Evolutionary conservation across 2,329 filamentous ascomycete species (phyloP).

Genomic region (Alternaria metachromatica): DNA sequence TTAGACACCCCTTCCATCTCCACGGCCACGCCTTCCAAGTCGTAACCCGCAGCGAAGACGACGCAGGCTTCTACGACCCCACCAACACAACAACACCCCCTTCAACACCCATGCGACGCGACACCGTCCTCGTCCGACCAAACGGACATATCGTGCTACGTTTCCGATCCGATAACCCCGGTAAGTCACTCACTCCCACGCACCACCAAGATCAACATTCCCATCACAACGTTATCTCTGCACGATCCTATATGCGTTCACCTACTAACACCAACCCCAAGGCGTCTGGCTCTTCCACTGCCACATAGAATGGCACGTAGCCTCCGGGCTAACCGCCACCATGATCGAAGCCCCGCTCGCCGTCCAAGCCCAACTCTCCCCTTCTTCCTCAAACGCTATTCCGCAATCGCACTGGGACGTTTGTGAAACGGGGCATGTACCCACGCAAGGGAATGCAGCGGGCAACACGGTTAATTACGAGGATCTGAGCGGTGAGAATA

Average conservation of each 20-base stretch:
- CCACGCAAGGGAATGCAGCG: constrained; percentile 73
- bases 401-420: constrained; percentile 67
- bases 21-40: constrained; percentile 61
- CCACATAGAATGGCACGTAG: constrained; percentile 50
- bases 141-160: constrained; percentile 63
- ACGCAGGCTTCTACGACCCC: constrained; percentile 57
- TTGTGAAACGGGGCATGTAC: constrained; percentile 62
- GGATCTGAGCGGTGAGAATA: constrained; percentile 61
- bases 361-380: constrained; percentile 60
- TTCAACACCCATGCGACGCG: constrained; percentile 56
- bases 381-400: constrained; percentile 49
- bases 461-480: constrained; percentile 70
- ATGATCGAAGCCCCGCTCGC: constrained; percentile 61
- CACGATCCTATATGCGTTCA: not conserved
- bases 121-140: constrained; percentile 62
- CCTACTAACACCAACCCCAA: not conserved
- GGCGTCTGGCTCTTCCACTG: constrained; percentile 42
- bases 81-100: constrained; percentile 29
- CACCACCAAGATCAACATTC: not conserved
- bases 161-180: constrained; percentile 60
- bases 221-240: not conserved
- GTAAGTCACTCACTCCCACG: constrained; percentile 1
- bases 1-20: constrained; percentile 69
- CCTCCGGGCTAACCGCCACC: constrained; percentile 59
- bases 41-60: constrained; percentile 40